phyloP scores from a whole-genome alignment of 306 rosid species.

The Herpetospermum pedunculosum region DNA sequence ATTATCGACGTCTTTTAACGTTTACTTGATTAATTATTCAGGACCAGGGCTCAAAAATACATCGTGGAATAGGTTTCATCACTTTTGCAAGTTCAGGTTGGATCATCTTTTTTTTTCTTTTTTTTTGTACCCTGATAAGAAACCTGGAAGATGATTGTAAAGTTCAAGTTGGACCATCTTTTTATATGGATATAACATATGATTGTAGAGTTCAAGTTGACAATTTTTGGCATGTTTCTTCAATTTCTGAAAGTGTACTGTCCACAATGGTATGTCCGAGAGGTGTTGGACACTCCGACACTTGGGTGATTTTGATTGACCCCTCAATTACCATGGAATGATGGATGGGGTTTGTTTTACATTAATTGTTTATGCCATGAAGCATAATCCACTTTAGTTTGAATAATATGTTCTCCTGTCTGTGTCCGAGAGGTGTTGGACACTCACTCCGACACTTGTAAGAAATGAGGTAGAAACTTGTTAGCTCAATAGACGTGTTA shows the following conservation, averaged over 20 bases:
- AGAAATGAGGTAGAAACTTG: not conserved
- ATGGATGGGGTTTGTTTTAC: not conserved
- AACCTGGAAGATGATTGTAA: no score
- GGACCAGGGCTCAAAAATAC: conserved; percentile 86
- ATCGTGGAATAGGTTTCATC: conserved; percentile 95
- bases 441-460: not conserved
- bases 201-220: not conserved
- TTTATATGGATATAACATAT: not conserved
- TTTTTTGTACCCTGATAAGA: no score
- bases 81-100: conserved; percentile 90
- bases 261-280: not conserved
- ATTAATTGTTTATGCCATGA: not conserved
- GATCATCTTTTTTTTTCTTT: conserved; percentile 22
- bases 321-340: not conserved
- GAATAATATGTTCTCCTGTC: not conserved
- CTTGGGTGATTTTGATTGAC: no score
- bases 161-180: conserved; percentile 62
- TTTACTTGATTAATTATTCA: conserved; percentile 15
- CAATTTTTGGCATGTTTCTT: not conserved
- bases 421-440: not conserved
- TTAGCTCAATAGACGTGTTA: not conserved
- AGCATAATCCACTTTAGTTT: not conserved
- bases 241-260: not conserved
- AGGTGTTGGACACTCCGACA: no score
- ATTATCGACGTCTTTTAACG: not conserved